These are phyloP conservation scores for Cordyceps cicadae DNA, from an alignment of 2,329 filamentous ascomycete genomes.

Conservation along the genomic window DNA sequence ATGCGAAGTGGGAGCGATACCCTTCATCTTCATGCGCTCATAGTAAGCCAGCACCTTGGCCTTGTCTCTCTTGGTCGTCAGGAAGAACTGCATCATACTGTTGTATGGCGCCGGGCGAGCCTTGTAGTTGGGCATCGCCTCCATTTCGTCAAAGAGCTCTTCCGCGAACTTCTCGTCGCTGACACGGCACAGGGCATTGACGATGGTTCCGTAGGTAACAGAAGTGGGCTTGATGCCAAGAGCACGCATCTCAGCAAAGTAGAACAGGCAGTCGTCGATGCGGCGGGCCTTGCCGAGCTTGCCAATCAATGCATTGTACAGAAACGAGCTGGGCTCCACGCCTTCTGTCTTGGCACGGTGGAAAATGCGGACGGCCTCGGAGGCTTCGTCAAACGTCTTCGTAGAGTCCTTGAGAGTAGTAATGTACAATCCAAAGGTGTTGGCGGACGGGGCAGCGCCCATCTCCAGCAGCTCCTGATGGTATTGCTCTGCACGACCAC, in stretches of 20 bases:
- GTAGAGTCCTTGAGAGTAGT: conserved; percentile 97
- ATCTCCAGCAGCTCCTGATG: conserved; percentile 88
- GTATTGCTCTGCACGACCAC: conserved; percentile 72
- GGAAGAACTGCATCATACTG: conserved; percentile 99
- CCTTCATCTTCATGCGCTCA: conserved; percentile 80
- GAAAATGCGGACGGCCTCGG: conserved; percentile 96
- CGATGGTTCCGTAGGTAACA: conserved; percentile 95
- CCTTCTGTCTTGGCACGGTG: conserved; percentile 86
- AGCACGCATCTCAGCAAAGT: conserved; percentile 95
- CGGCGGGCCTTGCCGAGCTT: conserved; percentile 96
- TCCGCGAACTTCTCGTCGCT: conserved; percentile 97
- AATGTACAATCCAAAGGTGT: conserved; percentile 97
- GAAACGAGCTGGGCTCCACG: conserved; percentile 89
- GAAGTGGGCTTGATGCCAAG: conserved; percentile 91
- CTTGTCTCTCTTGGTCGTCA: conserved; percentile 94
- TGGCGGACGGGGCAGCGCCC: conserved; percentile 85
- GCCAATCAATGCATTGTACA: conserved; percentile 97
- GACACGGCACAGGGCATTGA: conserved; percentile 94
- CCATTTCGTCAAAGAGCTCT: conserved; percentile 98
- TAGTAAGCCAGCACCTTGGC: conserved; percentile 90
- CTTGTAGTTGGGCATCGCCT: conserved; percentile 98
- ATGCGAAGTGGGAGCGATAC: conserved; percentile 85
- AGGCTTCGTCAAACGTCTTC: conserved; percentile 96
- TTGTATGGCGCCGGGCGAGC: conserved; percentile 95
- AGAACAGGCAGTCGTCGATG: conserved; percentile 95